Conservation (phyloP, 2,329 filamentous ascomycete species). For the Colletotrichum trifolii region DNA sequence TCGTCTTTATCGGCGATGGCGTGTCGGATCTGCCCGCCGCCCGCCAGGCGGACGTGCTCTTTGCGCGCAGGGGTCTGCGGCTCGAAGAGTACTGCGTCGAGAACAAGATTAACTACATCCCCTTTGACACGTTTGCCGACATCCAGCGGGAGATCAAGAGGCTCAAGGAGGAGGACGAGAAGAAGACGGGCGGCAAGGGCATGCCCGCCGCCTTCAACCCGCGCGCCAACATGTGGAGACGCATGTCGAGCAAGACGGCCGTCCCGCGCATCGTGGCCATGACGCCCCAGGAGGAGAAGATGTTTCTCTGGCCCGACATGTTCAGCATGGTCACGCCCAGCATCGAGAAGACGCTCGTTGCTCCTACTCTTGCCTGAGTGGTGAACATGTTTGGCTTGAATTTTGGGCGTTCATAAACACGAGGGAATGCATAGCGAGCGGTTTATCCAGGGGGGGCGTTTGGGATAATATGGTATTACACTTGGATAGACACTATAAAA, state of each 20-base stretch:
- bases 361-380: slow-evolving; percentile 19
- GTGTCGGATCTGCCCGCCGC: slow-evolving; percentile 75
- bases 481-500: too few species aligned
- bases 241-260: slow-evolving; percentile 67
- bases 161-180: slow-evolving; percentile 69
- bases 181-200: slow-evolving; percentile 69
- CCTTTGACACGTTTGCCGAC: slow-evolving; percentile 75
- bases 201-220: slow-evolving; percentile 73
- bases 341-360: slow-evolving; percentile 37
- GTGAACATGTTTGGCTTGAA: neutral
- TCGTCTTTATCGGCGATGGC: slow-evolving; percentile 77
- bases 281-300: slow-evolving; percentile 67
- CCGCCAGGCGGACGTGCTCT: slow-evolving; percentile 74
- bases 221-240: slow-evolving; percentile 74
- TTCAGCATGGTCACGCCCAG: slow-evolving; percentile 57
- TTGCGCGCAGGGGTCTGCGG: slow-evolving; percentile 71
- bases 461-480: too few species aligned
- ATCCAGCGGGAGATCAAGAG: slow-evolving; percentile 69
- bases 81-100: slow-evolving; percentile 75
- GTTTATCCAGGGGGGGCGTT: neutral
- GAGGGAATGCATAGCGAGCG: slow-evolving; percentile 32
- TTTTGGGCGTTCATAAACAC: neutral
- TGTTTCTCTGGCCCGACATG: slow-evolving; percentile 71
- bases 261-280: slow-evolving; percentile 50
- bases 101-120: slow-evolving; percentile 68